A percentile compares a stretch with the other conserved stretches of the same genome.
Evolutionary conservation across 2,329 filamentous ascomycete species (phyloP).

Genomic region (Aspergillus carbonarius): DNA sequence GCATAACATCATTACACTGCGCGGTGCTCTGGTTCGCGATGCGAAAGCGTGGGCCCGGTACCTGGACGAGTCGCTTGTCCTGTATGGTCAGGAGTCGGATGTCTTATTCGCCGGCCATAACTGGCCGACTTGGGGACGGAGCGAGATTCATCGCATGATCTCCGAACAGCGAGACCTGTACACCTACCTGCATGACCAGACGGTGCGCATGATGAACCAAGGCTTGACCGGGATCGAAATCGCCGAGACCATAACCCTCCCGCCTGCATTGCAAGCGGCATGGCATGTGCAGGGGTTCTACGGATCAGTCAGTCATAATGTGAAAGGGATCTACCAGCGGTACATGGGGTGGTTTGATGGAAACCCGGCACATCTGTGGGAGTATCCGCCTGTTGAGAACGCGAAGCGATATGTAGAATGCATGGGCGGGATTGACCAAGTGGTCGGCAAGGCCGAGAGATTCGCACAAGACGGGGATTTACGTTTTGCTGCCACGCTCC

Average conservation of each 20-base stretch:
- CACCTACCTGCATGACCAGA: constrained; percentile 43
- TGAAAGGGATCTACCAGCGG: constrained; percentile 41
- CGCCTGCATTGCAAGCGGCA: constrained; percentile 29
- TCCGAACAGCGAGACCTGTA: constrained; percentile 43
- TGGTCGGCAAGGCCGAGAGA: constrained; percentile 31
- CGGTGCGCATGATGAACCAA: constrained; percentile 39
- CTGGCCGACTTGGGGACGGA: constrained; percentile 45
- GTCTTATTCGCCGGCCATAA: constrained; percentile 42
- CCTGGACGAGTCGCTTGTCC: constrained; percentile 39
- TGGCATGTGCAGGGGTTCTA: constrained; percentile 41
- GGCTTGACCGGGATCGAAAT: constrained; percentile 42
- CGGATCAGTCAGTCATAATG: constrained; percentile 40
- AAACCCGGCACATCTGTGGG: constrained; percentile 38
- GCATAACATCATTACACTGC: constrained; percentile 46
- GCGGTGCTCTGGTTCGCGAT: constrained; percentile 45
- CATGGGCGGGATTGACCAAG: constrained; percentile 35
- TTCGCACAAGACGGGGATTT: constrained; percentile 32
- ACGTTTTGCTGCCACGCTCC: constrained; percentile 42
- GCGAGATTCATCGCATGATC: constrained; percentile 26
- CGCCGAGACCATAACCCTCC: constrained; percentile 38
- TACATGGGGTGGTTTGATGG: constrained; percentile 37
- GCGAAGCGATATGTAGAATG: constrained; percentile 38
- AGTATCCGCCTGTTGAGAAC: constrained; percentile 35
- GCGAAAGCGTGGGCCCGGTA: constrained; percentile 42
- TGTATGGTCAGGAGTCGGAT: constrained; percentile 35